Conservation (phyloP, 192 early-diverging fungal species). For the Mortierella alpina region DNA sequence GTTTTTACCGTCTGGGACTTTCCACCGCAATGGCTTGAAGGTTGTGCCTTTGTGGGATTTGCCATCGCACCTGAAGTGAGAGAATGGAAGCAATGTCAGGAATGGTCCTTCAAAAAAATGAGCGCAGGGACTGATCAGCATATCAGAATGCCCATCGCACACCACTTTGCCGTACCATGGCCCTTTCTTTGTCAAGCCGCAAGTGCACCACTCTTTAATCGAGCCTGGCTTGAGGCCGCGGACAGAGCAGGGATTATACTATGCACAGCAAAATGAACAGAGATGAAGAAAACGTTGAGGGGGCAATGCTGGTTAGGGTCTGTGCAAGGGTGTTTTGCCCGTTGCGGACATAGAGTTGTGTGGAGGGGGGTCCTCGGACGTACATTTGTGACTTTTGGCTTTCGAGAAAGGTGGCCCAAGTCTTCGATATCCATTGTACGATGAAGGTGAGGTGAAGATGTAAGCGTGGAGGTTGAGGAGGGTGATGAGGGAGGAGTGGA, state of each 20-base stretch:
- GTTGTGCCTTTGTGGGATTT: conserved; percentile 51
- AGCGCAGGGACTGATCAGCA: not conserved
- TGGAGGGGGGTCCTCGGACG: not conserved
- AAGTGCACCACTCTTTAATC: conserved; percentile 53
- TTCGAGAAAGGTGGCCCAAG: conserved; percentile 30
- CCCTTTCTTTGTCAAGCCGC: conserved; percentile 50
- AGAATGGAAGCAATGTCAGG: not conserved
- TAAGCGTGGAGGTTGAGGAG: not conserved
- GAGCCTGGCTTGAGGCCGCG: conserved; percentile 45
- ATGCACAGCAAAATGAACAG: not conserved
- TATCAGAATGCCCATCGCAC: not conserved
- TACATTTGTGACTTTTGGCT: conserved; percentile 50
- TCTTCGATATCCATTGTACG: conserved; percentile 47
- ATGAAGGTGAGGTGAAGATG: not conserved
- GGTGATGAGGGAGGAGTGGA: not conserved
- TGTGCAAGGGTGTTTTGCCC: not conserved
- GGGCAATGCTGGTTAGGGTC: not conserved
- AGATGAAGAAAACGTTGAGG: not conserved
- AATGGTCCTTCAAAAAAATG: not conserved
- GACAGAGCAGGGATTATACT: conserved; percentile 49
- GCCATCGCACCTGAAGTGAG: conserved; percentile 34
- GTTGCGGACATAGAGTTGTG: not conserved
- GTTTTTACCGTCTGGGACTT: conserved; percentile 34
- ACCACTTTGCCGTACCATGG: conserved; percentile 23
- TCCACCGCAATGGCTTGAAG: conserved; percentile 45